phyloP scores from a whole-genome alignment of 495 filamentous ascomycete genomes.

The Staphylotrichum longicolle region DNA sequence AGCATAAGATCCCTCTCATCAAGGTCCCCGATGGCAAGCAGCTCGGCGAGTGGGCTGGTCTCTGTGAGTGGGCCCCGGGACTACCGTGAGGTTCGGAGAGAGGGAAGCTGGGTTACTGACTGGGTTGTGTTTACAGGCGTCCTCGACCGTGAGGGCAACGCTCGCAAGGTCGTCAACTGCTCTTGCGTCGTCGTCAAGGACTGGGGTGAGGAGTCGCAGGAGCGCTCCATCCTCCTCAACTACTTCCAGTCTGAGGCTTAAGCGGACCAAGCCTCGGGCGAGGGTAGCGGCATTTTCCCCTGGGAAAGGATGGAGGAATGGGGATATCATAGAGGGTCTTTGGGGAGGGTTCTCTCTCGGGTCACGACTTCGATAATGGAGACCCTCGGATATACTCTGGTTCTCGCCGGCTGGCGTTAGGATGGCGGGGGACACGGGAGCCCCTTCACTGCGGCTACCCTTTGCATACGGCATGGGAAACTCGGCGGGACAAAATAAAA shows the following conservation, averaged over 20 bases:
- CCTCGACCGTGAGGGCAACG: conserved; percentile 97
- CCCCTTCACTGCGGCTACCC: conserved; percentile 26
- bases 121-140: conserved; percentile 59
- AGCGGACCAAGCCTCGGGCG: conserved; percentile 20
- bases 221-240: conserved; percentile 96
- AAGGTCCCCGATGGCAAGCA: conserved; percentile 99
- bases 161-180: conserved; percentile 99
- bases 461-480: conserved; percentile 42
- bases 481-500: conserved; percentile 29
- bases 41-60: conserved; percentile 98
- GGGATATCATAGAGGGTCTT: conserved; percentile 30
- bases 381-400: conserved; percentile 36
- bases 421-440: conserved; percentile 28
- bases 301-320: conserved; percentile 23
- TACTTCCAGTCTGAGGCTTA: conserved; percentile 92
- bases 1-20: conserved; percentile 99
- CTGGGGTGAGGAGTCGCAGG: conserved; percentile 99
- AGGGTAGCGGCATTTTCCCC: conserved; percentile 21
- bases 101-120: conserved; percentile 13
- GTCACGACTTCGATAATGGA: conserved; percentile 13
- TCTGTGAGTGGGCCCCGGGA: conserved; percentile 68
- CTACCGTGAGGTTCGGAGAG: neutral
- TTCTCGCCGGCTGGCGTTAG: conserved; percentile 37
- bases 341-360: conserved; percentile 18
- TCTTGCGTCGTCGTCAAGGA: conserved; percentile 98